Evolutionary conservation across 2,329 filamentous ascomycete genomes (phyloP).

Genomic region (Beauveria sp.): DNA sequence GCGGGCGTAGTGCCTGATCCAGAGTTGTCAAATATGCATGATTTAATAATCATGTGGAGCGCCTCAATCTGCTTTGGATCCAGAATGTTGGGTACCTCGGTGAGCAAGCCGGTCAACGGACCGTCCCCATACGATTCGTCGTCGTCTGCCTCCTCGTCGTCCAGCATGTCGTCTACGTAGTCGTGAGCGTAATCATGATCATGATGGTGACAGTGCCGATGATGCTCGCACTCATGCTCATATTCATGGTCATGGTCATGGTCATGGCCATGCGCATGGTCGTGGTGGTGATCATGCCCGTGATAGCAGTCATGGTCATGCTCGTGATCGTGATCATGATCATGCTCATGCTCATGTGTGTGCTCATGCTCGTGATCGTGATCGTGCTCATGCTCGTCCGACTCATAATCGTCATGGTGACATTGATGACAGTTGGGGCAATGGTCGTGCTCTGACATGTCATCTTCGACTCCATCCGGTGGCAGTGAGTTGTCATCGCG

Average conservation of each 20-base stretch:
- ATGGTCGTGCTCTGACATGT: slow-evolving; percentile 30
- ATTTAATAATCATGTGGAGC: slow-evolving; percentile 94
- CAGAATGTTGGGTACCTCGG: slow-evolving; percentile 88
- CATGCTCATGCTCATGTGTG: slow-evolving; percentile 12
- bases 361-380: slow-evolving; percentile 25
- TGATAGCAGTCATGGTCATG: slow-evolving; percentile 17
- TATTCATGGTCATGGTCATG: slow-evolving; percentile 26
- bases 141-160: slow-evolving; percentile 63
- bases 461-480: slow-evolving; percentile 30
- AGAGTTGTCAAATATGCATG: slow-evolving; percentile 78
- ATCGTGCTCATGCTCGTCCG: slow-evolving; percentile 42
- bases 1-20: slow-evolving; percentile 60
- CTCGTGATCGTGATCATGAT: slow-evolving; percentile 14
- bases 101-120: slow-evolving; percentile 74
- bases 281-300: slow-evolving; percentile 24
- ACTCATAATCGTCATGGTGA: slow-evolving; percentile 36
- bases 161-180: slow-evolving; percentile 49
- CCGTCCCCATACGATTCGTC: slow-evolving; percentile 76
- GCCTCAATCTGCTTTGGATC: slow-evolving; percentile 95
- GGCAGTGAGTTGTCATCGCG: slow-evolving; percentile 33
- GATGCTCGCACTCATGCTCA: slow-evolving; percentile 32
- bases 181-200: slow-evolving; percentile 33
- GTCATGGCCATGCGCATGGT: slow-evolving; percentile 18
- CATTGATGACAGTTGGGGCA: slow-evolving; percentile 16
- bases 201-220: slow-evolving; percentile 25